Evolutionary conservation across 1,139 yeast species (phyloP), one percentile per base, ranked within the genome.

Genomic region (Petasospora fabianii): DNA sequence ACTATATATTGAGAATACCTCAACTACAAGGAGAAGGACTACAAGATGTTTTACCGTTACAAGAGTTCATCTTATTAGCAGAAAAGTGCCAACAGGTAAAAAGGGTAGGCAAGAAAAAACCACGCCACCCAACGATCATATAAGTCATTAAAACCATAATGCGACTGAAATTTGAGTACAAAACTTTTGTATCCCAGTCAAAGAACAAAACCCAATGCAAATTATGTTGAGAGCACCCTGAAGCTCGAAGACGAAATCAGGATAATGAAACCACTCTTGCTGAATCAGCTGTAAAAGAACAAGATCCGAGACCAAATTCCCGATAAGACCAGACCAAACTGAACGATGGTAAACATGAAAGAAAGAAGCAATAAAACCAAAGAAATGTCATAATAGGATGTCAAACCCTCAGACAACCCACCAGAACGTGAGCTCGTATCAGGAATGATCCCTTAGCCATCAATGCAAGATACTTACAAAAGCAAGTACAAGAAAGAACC

Each of bases 401-500:
- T 17, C 19, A 29, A 17, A 17, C 31, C 31, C 11, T 7, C 18
- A 10, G 6, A 29, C 24, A 13, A 27, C 9, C 5, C 15, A 18
- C 14, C 14, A 6, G 7, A 31, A 38, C 34, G 38, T 34, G 37
- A 37, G 37, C 37, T 37, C 34, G 35, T 30, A 28, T 21, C 32
- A 27, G 36, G 26, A 38, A 19, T n/a, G 16, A 20, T 11, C 21
- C 30, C 37, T 19, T 21, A 21, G n/a, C 8, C 13, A n/a, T 24
- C 22, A 32, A 32, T 22, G 24, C 17, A 34, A 14, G 9, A n/a
- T 13, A 30, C 49, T 50, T 48, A 51, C 38, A 50, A 43, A 29
- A 53, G 48, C 41, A 49, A 52, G 53, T 41, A 46, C 24, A 53
- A 34, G 35, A 52, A 46, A 32, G 54, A 48, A 44, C 51, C 55